Conservation (phyloP, 352 stramenopile species). For the Phytophthora crassamura region DNA sequence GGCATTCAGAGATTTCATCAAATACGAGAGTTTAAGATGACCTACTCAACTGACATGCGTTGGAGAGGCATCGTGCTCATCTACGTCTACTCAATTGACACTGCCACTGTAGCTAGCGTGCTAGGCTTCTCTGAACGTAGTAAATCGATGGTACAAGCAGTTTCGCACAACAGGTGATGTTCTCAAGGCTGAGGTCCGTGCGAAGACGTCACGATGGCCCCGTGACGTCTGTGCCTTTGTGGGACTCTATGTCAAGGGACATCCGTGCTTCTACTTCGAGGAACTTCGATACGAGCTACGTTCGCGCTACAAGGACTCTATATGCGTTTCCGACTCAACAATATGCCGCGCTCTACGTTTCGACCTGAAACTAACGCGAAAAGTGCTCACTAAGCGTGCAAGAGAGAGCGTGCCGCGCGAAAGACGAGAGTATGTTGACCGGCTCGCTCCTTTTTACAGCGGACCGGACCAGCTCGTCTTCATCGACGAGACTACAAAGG, state of each 20-base stretch:
- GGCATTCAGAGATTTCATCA: too few species aligned
- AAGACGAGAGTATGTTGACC: neutral
- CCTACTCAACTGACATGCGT: too few species aligned
- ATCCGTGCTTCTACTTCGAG: slow-evolving; percentile 38
- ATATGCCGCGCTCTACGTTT: slow-evolving; percentile 32
- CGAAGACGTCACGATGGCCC: neutral
- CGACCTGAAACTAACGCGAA: slow-evolving; percentile 19
- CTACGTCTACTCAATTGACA: too few species aligned
- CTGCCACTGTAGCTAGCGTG: too few species aligned
- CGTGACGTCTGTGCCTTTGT: too few species aligned
- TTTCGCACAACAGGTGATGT: neutral
- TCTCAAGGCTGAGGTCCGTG: too few species aligned
- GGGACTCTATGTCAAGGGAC: neutral
- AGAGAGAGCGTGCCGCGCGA: slow-evolving; percentile 11
- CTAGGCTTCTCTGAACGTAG: too few species aligned
- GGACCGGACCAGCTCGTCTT: slow-evolving; percentile 13
- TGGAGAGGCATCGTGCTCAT: too few species aligned
- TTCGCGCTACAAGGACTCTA: neutral
- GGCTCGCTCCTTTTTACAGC: slow-evolving; percentile 14
- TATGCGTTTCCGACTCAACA: slow-evolving; percentile 13
- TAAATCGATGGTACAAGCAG: too few species aligned
- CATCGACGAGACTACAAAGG: slow-evolving; percentile 6
- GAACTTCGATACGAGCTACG: slow-evolving; percentile 16
- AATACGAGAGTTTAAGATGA: too few species aligned
- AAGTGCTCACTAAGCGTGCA: slow-evolving; percentile 25